Evolutionary conservation across 441 rosid genomes (phyloP).

Genomic region (Populus hybrid): DNA sequence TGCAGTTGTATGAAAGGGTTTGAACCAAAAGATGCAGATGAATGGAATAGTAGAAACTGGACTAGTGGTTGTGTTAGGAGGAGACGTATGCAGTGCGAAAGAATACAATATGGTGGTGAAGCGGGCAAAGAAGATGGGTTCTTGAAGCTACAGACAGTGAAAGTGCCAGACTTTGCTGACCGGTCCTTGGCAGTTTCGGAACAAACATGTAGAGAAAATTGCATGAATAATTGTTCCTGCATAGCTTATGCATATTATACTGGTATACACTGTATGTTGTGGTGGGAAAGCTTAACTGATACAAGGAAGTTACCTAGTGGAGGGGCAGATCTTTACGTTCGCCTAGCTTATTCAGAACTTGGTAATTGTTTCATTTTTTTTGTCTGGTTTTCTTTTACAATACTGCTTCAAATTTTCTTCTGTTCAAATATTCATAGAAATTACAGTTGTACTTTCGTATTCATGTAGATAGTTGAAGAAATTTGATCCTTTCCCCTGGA

Average conservation of each 20-base stretch:
- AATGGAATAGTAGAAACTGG: constrained; percentile 42
- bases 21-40: constrained; percentile 30
- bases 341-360: constrained; percentile 40
- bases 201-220: constrained; percentile 21
- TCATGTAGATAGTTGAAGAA: too few species aligned
- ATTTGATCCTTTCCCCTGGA: too few species aligned
- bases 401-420: not conserved
- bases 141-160: constrained; percentile 24
- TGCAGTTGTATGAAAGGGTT: constrained; percentile 51
- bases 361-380: constrained; percentile 24
- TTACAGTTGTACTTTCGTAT: not conserved
- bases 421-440: not conserved
- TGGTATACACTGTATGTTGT: constrained; percentile 46
- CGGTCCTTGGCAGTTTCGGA: constrained; percentile 17
- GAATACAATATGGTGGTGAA: constrained; percentile 13
- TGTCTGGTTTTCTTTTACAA: not conserved
- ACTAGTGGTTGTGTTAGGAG: constrained; percentile 41
- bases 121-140: constrained; percentile 38
- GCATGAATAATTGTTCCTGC: constrained; percentile 50
- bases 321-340: constrained; percentile 39
- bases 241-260: constrained; percentile 41
- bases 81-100: constrained; percentile 27
- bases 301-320: constrained; percentile 27
- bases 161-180: constrained; percentile 36
- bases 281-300: constrained; percentile 41